Conservation (phyloP, 768 basidiomycete genomes). For the Mrakia gelida region DNA sequence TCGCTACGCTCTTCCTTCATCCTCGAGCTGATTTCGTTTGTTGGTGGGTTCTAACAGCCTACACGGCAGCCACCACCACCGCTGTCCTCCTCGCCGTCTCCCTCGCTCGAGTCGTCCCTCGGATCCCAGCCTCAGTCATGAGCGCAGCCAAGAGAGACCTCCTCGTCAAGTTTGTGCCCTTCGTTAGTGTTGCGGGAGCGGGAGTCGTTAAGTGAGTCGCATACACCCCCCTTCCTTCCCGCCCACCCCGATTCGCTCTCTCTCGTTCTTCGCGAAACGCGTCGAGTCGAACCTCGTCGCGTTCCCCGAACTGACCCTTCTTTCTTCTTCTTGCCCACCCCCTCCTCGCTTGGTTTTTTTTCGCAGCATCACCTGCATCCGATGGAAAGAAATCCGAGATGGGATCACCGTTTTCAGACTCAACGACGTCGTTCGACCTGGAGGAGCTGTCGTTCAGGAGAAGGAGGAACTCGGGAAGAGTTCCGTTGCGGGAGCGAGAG, state of each 20-base stretch:
- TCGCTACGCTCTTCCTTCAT: too few relatives aligned
- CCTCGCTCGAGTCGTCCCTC: slow-evolving; percentile 45
- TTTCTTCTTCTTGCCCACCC: too few relatives aligned
- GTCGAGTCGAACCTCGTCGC: too few relatives aligned
- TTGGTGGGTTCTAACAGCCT: slow-evolving; percentile 37
- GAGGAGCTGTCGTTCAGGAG: slow-evolving; percentile 35
- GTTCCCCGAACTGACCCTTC: too few relatives aligned
- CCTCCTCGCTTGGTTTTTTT: slow-evolving; percentile 1
- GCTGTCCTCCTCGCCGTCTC: slow-evolving; percentile 47
- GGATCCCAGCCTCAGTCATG: slow-evolving; percentile 36
- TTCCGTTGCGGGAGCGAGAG: slow-evolving; percentile 44
- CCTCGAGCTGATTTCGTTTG: not conserved
- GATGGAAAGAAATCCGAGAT: slow-evolving; percentile 50
- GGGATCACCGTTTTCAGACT: slow-evolving; percentile 43
- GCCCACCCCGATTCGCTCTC: too few relatives aligned
- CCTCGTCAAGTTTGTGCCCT: slow-evolving; percentile 42
- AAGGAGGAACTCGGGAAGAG: slow-evolving; percentile 45
- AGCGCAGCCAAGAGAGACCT: slow-evolving; percentile 36
- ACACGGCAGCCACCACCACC: slow-evolving; percentile 46
- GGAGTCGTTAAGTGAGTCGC: slow-evolving; percentile 47
- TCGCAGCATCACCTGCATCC: slow-evolving; percentile 43
- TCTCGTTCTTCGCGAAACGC: too few relatives aligned
- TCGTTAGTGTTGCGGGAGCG: slow-evolving; percentile 47
- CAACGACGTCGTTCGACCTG: slow-evolving; percentile 6
- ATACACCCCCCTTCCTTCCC: too few relatives aligned